phyloP scores from a whole-genome alignment of 2,329 filamentous ascomycete species.

The Fusarium secorum region DNA sequence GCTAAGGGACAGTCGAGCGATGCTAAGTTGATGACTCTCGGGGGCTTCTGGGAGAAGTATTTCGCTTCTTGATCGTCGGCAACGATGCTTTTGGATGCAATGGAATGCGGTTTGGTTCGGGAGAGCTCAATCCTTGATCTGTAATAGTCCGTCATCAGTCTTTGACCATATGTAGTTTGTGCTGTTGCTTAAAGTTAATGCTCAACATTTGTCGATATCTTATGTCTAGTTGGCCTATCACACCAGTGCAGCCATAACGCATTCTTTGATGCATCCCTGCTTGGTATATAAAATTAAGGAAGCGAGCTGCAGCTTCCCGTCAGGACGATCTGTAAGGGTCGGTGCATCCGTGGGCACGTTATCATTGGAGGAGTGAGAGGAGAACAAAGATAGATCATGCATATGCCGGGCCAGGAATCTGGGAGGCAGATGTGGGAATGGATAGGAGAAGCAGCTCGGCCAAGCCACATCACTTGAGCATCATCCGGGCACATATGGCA shows the following conservation, averaged over 20 bases:
- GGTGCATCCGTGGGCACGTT: background rate
- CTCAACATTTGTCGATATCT: background rate
- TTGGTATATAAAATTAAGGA: background rate
- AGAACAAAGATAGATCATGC: background rate
- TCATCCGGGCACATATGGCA: background rate
- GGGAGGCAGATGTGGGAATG: background rate
- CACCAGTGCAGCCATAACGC: too few relatives aligned
- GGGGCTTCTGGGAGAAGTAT: slow-evolving; percentile 38
- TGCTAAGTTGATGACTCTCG: slow-evolving; percentile 37
- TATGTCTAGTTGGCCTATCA: background rate
- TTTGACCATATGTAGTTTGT: background rate
- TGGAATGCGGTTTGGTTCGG: background rate
- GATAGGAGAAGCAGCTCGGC: background rate
- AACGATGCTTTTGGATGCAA: too few relatives aligned
- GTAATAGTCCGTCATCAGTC: background rate
- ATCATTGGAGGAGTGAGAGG: background rate
- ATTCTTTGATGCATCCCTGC: background rate
- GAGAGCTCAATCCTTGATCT: background rate
- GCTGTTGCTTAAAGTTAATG: background rate
- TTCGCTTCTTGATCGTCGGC: slow-evolving; percentile 21
- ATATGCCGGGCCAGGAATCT: background rate
- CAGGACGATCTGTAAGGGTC: background rate
- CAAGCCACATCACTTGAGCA: background rate
- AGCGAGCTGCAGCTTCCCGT: background rate
- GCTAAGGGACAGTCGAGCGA: slow-evolving; percentile 38